phyloP scores from a whole-genome alignment of 805 yeast species.

The Yarrowia deformans region DNA sequence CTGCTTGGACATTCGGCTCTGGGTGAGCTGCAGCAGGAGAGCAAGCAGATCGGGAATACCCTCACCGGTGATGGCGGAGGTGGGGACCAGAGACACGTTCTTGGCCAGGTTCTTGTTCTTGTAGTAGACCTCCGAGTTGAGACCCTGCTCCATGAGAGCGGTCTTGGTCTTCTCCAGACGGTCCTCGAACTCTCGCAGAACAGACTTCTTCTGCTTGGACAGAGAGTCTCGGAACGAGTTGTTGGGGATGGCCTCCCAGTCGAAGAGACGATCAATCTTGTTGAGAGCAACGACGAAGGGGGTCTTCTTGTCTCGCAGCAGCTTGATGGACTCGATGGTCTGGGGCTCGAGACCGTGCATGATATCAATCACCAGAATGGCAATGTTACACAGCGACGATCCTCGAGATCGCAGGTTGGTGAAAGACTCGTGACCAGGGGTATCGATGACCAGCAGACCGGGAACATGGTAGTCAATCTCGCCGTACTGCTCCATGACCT shows the following conservation, averaged over 20 bases:
- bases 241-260: conserved; percentile 90
- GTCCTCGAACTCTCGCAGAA: conserved; percentile 89
- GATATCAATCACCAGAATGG: conserved; percentile 96
- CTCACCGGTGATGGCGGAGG: conserved; percentile 99
- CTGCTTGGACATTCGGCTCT: conserved; percentile 98
- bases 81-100: conserved; percentile 95
- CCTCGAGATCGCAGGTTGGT: conserved; percentile 98
- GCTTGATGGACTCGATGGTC: conserved; percentile 90
- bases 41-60: conserved; percentile 99
- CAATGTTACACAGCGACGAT: conserved; percentile 98
- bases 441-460: conserved; percentile 94
- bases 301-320: conserved; percentile 95
- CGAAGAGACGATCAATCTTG: conserved; percentile 96
- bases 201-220: conserved; percentile 79
- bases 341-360: conserved; percentile 99
- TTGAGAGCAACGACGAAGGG: conserved; percentile 97
- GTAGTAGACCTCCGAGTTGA: conserved; percentile 95
- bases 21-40: conserved; percentile 93
- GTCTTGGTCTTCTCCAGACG: conserved; percentile 84
- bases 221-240: conserved; percentile 96
- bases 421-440: conserved; percentile 99
- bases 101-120: conserved; percentile 93
- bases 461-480: conserved; percentile 89
- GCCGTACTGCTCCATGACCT: conserved; percentile 86
- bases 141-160: conserved; percentile 96